phyloP scores from a whole-genome alignment of 164 flowering plant genomes.

The Chimonanthus salicifolius region DNA sequence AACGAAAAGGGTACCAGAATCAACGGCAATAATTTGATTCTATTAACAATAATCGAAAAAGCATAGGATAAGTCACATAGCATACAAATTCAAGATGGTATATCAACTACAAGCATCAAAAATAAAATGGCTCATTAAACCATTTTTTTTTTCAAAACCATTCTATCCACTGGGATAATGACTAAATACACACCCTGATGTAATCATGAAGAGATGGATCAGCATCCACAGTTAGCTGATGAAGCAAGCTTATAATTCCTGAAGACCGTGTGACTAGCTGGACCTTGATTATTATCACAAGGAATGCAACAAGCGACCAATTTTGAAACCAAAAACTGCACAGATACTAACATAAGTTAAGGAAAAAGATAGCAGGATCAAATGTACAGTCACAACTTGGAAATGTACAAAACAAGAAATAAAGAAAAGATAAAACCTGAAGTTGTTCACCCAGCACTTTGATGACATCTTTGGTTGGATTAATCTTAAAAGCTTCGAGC shows the following conservation, averaged over 20 bases:
- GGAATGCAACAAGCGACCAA: conserved; percentile 72
- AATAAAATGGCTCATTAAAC: not conserved
- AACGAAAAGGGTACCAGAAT: not conserved
- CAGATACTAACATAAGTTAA: not conserved
- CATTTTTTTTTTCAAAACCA: not conserved
- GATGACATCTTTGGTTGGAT: conserved; percentile 34
- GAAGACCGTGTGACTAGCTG: conserved; percentile 29
- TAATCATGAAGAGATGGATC: conserved; percentile 70
- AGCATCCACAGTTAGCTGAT: conserved; percentile 55
- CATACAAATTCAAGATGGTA: not conserved
- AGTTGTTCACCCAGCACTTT: conserved; percentile 75
- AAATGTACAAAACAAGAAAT: not conserved
- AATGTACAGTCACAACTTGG: not conserved
- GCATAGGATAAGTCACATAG: not conserved
- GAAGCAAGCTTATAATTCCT: conserved; percentile 54
- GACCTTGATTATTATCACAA: conserved; percentile 28
- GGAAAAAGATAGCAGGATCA: not conserved
- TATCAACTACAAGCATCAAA: not conserved
- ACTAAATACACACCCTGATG: conserved; percentile 44
- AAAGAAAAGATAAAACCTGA: conserved; percentile 39
- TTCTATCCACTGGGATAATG: not conserved
- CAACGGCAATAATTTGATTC: not conserved
- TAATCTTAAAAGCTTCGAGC: conserved; percentile 40
- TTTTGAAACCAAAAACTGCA: conserved; percentile 83
- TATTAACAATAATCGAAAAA: no score